These are phyloP conservation scores for Clathrospora elynae DNA, from an alignment of 2,329 filamentous ascomycete species.

Conservation along the genomic window DNA sequence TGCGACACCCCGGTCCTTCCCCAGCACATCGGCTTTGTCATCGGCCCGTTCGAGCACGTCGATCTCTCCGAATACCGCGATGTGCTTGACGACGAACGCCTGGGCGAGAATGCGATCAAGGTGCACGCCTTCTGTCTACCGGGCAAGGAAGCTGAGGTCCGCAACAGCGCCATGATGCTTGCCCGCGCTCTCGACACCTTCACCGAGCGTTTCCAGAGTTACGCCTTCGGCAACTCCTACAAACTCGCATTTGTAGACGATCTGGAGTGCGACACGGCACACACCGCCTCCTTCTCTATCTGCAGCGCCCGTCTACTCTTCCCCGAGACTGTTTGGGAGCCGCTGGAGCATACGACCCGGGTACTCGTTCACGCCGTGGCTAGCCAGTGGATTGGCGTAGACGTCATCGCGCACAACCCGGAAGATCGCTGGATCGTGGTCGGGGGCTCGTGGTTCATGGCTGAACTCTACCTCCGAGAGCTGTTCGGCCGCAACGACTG, in stretches of 20 bases:
- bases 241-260: conserved; percentile 96
- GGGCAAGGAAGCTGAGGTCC: conserved; percentile 77
- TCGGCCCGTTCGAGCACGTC: conserved; percentile 93
- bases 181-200: conserved; percentile 88
- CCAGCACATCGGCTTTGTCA: conserved; percentile 88
- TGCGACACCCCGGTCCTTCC: conserved; percentile 71
- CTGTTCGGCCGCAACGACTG: conserved; percentile 96
- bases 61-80: conserved; percentile 88
- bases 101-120: conserved; percentile 85
- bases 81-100: conserved; percentile 87
- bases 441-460: conserved; percentile 92
- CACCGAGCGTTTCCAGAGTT: conserved; percentile 83
- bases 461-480: conserved; percentile 87
- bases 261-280: conserved; percentile 72
- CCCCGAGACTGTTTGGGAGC: conserved; percentile 82
- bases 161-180: conserved; percentile 84
- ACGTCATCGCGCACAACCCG: conserved; percentile 81
- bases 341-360: conserved; percentile 79
- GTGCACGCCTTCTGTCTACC: conserved; percentile 92
- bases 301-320: conserved; percentile 87
- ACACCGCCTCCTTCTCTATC: conserved; percentile 82
- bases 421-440: conserved; percentile 87
- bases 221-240: conserved; percentile 83
- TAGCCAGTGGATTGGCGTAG: conserved; percentile 92
- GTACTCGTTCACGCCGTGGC: conserved; percentile 82